Evolutionary conservation across 805 yeast species (phyloP), one percentile per base, ranked within the genome.

Genomic region (Metschnikowia sp.): DNA sequence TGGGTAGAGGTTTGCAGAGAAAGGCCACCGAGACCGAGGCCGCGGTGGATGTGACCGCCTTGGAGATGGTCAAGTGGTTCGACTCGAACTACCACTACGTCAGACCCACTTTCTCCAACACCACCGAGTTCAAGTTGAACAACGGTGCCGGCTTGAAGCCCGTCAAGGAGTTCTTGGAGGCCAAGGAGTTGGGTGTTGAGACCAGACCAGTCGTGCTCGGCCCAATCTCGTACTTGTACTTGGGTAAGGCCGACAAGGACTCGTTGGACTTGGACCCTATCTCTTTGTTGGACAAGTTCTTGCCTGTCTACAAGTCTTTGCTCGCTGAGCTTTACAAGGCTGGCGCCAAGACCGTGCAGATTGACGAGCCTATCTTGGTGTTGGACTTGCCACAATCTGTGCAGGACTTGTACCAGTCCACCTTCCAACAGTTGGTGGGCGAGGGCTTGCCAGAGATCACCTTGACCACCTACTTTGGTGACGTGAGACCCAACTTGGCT

Each of bases 1-100:
- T 94, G 98, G 99, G 98, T 77, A 90, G 99, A 83, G 99, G 99
- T 84, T 82, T 94, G 72, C 99, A 94, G 81, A 88, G 94, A 78
- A 84, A 86, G 75, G 96, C 96, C 59, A 86, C 95, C 59, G 96
- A 86, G 62, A 68, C 90, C 58, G 70, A 83, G 53, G 81, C 85
- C 62, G 96, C 96, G 60, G 96, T 94, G 62, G 99, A 94, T 74
- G 99, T 94, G 53, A 92, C 98, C 55, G 99, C 99, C 64, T 82
- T 89, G 70, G 96, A 94, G 83, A 94, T 94, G 99, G 99, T 94
- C 63, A 94, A 94, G 82, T 94, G 99, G 99, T 94, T 94, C 64
- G 99, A 94, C 77, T 88, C 97, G 58, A 94, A 94, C 89, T 94
- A 94, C 88, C 99, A 94, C 77, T 94, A 94, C 74, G 98, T 94